Conservation (phyloP, 495 filamentous ascomycete genomes). For the Penicillium flavigenum region DNA sequence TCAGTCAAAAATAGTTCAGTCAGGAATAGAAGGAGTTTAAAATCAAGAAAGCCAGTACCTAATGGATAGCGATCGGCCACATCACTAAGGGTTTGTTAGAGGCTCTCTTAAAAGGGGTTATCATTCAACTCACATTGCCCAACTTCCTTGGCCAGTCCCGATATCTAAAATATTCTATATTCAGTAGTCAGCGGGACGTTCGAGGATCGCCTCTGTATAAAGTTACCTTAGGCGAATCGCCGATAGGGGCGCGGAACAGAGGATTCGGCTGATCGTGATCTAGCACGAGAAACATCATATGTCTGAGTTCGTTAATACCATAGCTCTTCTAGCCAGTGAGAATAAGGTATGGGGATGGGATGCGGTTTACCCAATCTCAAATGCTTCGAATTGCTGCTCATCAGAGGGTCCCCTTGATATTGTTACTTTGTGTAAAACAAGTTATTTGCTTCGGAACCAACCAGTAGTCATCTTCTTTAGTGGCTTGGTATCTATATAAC, state of each 20-base stretch:
- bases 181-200: not conserved
- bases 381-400: constrained; percentile 20
- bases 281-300: constrained; percentile 22
- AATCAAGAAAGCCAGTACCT: constrained; percentile 7
- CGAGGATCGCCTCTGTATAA: not conserved
- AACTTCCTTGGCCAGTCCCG: constrained; percentile 22
- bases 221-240: constrained; percentile 18
- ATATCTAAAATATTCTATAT: constrained; percentile 26
- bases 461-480: constrained; percentile 26
- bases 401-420: constrained; percentile 16
- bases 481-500: constrained; percentile 20
- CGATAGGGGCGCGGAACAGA: constrained; percentile 21
- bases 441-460: constrained; percentile 3
- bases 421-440: constrained; percentile 4
- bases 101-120: not conserved
- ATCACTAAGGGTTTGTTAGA: constrained; percentile 12
- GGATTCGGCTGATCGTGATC: constrained; percentile 18
- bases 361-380: constrained; percentile 19
- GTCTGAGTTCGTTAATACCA: constrained; percentile 9
- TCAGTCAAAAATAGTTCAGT: no score
- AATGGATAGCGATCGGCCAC: constrained; percentile 18
- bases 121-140: constrained; percentile 22
- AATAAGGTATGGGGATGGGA: not conserved
- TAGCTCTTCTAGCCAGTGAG: not conserved
- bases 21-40: constrained; percentile 6